Evolutionary conservation across 2,329 filamentous ascomycete genomes (phyloP).

Genomic region (Didymella arachidicola): DNA sequence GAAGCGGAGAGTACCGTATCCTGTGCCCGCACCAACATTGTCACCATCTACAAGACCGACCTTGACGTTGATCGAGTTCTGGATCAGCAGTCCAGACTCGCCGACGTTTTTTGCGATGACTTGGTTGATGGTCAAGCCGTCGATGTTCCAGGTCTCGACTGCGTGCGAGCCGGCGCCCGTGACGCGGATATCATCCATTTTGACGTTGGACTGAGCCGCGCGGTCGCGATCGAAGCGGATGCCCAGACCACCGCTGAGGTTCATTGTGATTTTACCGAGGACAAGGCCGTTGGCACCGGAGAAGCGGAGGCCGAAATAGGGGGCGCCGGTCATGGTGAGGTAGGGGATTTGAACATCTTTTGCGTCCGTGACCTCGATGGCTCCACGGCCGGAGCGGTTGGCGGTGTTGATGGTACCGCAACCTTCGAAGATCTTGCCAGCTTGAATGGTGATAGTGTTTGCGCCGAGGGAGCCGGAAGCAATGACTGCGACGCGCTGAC

Average conservation of each 20-base stretch:
- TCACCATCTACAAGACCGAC: conserved; percentile 65
- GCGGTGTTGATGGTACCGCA: conserved; percentile 64
- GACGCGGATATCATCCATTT: conserved; percentile 61
- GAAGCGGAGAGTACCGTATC: conserved; percentile 65
- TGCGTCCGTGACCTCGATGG: conserved; percentile 62
- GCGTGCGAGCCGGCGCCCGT: conserved; percentile 64
- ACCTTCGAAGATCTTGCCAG: conserved; percentile 66
- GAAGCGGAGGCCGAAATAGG: conserved; percentile 66
- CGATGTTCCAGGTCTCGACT: conserved; percentile 68
- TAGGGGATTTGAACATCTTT: conserved; percentile 63
- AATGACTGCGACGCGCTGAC: conserved; percentile 63
- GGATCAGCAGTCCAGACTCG: conserved; percentile 65
- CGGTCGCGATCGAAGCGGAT: conserved; percentile 66
- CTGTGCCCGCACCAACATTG: conserved; percentile 61
- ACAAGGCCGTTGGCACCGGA: conserved; percentile 59
- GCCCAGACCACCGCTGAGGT: conserved; percentile 62
- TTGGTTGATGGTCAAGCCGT: conserved; percentile 60
- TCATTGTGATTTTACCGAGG: conserved; percentile 63
- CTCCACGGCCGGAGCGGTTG: conserved; percentile 56
- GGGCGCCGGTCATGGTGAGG: conserved; percentile 64
- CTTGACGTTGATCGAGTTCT: conserved; percentile 61
- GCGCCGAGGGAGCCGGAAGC: conserved; percentile 64
- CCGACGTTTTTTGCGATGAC: conserved; percentile 64
- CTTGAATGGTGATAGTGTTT: conserved; percentile 60
- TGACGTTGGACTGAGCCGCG: conserved; percentile 62